Conservation (phyloP, 768 basidiomycete species). For the Leccinum disarticulatum region DNA sequence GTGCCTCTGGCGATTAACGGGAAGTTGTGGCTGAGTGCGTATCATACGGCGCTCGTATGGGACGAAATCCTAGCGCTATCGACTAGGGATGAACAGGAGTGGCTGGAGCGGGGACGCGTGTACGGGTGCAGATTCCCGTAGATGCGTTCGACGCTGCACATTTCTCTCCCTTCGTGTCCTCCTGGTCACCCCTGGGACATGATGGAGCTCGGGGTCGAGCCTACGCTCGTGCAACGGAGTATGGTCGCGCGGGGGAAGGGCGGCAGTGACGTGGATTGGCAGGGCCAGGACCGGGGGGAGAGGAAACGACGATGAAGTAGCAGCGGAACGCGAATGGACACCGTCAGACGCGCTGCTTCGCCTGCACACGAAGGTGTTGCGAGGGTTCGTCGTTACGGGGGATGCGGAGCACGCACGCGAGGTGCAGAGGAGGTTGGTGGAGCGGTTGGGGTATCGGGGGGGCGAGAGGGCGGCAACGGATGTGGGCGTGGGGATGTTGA, state of each 20-base stretch:
- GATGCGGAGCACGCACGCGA: slow-evolving; percentile 31
- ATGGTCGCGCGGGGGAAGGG: neutral
- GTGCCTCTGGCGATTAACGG: too few species aligned
- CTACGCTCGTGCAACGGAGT: too few species aligned
- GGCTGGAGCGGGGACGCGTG: neutral
- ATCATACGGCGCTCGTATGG: too few species aligned
- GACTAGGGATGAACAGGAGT: neutral
- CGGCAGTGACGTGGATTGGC: neutral
- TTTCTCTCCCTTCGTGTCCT: slow-evolving; percentile 56
- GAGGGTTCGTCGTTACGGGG: slow-evolving; percentile 36
- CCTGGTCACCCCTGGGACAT: slow-evolving; percentile 48
- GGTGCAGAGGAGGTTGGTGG: slow-evolving; percentile 30
- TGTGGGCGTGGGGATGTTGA: slow-evolving; percentile 19
- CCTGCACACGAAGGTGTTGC: slow-evolving; percentile 39
- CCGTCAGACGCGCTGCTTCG: slow-evolving; percentile 23
- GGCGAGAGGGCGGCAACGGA: slow-evolving; percentile 28
- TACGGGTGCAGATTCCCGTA: slow-evolving; percentile 21
- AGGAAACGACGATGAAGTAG: too few species aligned
- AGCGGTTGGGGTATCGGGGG: slow-evolving; percentile 20
- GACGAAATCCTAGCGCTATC: too few species aligned
- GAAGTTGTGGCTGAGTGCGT: too few species aligned
- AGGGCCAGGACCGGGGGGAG: too few species aligned
- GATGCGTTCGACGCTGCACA: slow-evolving; percentile 36
- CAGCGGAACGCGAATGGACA: too few species aligned
- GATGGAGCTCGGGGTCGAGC: slow-evolving; percentile 12